A percentile compares a stretch with the other conserved stretches of the same genome.
Evolutionary conservation across 2,329 filamentous ascomycete genomes (phyloP).

Genomic region (Epichloe sp.): DNA sequence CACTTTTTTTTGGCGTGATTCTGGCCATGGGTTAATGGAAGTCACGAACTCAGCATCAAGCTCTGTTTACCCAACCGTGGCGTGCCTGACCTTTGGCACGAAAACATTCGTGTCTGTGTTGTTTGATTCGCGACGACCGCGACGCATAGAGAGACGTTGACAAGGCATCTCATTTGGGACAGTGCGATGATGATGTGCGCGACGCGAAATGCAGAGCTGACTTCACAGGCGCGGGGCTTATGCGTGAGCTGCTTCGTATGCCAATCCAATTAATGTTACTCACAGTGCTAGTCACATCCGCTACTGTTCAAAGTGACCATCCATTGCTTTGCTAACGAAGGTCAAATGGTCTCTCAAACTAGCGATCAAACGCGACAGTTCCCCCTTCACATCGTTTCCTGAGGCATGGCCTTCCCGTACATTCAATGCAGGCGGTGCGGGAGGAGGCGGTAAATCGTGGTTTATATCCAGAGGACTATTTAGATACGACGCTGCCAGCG

Average conservation of each 20-base stretch:
- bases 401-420: constrained; percentile 7
- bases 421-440: background rate
- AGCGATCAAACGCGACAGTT: constrained; percentile 35
- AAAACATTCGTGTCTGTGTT: too few relatives aligned
- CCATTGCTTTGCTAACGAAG: constrained; percentile 21
- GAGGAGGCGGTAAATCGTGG: background rate
- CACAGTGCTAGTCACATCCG: background rate
- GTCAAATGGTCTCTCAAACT: constrained; percentile 33
- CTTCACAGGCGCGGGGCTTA: background rate
- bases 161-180: too few relatives aligned
- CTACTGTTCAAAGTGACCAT: background rate
- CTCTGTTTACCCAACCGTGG: too few relatives aligned
- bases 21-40: too few relatives aligned
- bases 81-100: too few relatives aligned
- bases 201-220: background rate
- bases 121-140: too few relatives aligned
- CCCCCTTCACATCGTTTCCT: constrained; percentile 14
- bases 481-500: background rate
- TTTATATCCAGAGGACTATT: background rate
- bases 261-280: too few relatives aligned
- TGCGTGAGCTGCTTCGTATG: too few relatives aligned
- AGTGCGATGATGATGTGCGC: background rate
- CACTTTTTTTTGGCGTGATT: too few relatives aligned
- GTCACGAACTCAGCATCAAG: too few relatives aligned
- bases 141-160: too few relatives aligned